Conservation (phyloP, 805 yeast genomes). For the Hanseniaspora meyeri region DNA sequence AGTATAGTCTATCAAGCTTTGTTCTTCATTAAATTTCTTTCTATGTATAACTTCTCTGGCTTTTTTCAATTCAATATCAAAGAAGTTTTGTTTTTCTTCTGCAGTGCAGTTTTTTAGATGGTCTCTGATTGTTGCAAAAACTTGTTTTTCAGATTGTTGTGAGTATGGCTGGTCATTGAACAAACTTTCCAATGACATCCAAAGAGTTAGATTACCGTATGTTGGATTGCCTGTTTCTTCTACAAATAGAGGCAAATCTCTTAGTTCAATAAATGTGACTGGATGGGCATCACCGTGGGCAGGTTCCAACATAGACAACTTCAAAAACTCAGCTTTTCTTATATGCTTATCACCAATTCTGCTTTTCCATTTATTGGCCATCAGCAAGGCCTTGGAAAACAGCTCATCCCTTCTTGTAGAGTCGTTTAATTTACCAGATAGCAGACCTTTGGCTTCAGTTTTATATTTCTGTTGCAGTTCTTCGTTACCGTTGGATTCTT, state of each 20-base stretch:
- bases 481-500: constrained; percentile 24
- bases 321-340: constrained; percentile 61
- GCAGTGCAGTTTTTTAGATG: neutral
- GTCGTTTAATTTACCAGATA: constrained; percentile 30
- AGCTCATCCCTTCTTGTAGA: constrained; percentile 41
- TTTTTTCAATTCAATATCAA: constrained; percentile 2
- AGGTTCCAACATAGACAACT: constrained; percentile 73
- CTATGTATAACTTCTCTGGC: constrained; percentile 4
- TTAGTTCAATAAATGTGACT: constrained; percentile 76
- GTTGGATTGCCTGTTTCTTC: constrained; percentile 13
- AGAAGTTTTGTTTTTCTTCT: constrained; percentile 1
- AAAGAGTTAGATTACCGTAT: constrained; percentile 25
- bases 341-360: constrained; percentile 2
- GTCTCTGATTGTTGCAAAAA: neutral
- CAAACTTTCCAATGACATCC: constrained; percentile 23
- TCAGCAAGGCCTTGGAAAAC: constrained; percentile 51
- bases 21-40: neutral
- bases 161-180: neutral
- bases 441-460: constrained; percentile 30
- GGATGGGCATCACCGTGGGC: constrained; percentile 83
- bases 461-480: constrained; percentile 11
- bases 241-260: constrained; percentile 40
- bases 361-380: constrained; percentile 35
- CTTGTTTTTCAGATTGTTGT: neutral
- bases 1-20: too few species aligned